phyloP scores from a whole-genome alignment of 2,329 filamentous ascomycete species.

The Epichloe amarillans region DNA sequence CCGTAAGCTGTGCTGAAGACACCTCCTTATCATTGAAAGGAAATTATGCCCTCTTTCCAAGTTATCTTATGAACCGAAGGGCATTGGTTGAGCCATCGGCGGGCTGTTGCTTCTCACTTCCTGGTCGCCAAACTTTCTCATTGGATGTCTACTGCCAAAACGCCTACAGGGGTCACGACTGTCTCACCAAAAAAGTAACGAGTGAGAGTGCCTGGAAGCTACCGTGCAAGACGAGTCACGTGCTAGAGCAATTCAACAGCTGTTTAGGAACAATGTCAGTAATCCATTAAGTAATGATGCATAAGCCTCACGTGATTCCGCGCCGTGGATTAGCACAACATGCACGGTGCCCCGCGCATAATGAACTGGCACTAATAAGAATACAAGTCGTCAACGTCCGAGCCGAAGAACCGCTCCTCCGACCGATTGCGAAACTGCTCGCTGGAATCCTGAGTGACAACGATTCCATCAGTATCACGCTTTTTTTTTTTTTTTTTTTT shows the following conservation, averaged over 20 bases:
- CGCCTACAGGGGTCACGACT: no score
- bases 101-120: background rate
- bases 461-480: no score
- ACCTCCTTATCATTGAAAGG: conserved; percentile 1
- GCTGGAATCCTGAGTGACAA: background rate
- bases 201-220: no score
- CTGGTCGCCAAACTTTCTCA: background rate
- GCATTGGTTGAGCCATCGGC: background rate
- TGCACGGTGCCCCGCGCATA: conserved; percentile 1
- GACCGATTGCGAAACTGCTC: background rate
- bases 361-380: background rate
- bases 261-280: no score
- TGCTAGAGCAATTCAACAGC: no score
- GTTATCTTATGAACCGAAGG: background rate
- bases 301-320: conserved; percentile 11
- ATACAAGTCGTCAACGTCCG: background rate
- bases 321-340: conserved; percentile 5
- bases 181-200: no score
- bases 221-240: no score
- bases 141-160: no score
- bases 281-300: conserved; percentile 7
- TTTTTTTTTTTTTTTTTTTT: no score
- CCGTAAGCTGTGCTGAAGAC: background rate
- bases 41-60: background rate
- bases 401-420: conserved; percentile 1